A percentile compares a stretch with the other conserved stretches of the same genome.
These are phyloP conservation scores for Arxiozyma heterogenica DNA, from an alignment of 1,139 yeast genomes.

Conservation along the genomic window DNA sequence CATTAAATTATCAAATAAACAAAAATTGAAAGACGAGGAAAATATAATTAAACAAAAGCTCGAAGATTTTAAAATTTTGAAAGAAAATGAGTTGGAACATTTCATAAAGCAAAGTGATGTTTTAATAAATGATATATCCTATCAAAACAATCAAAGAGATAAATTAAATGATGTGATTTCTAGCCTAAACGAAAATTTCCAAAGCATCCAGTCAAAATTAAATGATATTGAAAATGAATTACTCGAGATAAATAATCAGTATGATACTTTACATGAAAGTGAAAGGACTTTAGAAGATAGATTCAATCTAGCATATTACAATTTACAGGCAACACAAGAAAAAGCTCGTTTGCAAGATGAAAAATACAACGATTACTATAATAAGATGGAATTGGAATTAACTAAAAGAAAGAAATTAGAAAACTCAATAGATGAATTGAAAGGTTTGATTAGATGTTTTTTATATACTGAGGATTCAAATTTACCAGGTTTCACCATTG, in stretches of 20 bases:
- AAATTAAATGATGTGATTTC: constrained; percentile 4
- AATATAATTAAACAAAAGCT: neutral
- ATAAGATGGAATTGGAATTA: constrained; percentile 20
- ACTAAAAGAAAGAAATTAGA: constrained; percentile 37
- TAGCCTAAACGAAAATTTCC: constrained; percentile 8
- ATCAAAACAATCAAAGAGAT: neutral
- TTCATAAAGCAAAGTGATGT: neutral
- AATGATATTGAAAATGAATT: constrained; percentile 8
- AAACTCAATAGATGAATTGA: constrained; percentile 44
- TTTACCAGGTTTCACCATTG: constrained; percentile 7
- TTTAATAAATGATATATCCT: neutral
- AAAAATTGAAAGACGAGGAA: constrained; percentile 4
- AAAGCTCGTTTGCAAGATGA: constrained; percentile 16
- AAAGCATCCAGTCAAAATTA: constrained; percentile 6
- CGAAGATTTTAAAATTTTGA: constrained; percentile 7
- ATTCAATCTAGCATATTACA: constrained; percentile 7
- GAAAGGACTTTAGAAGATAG: constrained; percentile 3
- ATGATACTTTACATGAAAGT: neutral
- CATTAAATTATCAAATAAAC: constrained; percentile 2
- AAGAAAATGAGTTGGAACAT: constrained; percentile 9
- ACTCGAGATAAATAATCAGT: constrained; percentile 9
- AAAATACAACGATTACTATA: constrained; percentile 20
- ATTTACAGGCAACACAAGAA: constrained; percentile 12
- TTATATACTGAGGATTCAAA: constrained; percentile 16
- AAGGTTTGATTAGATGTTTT: constrained; percentile 31